A percentile compares a stretch with the other conserved stretches of the same genome.
Evolutionary conservation across 352 stramenopile species (phyloP).

Genomic region (Phytopythium mirpurense): DNA sequence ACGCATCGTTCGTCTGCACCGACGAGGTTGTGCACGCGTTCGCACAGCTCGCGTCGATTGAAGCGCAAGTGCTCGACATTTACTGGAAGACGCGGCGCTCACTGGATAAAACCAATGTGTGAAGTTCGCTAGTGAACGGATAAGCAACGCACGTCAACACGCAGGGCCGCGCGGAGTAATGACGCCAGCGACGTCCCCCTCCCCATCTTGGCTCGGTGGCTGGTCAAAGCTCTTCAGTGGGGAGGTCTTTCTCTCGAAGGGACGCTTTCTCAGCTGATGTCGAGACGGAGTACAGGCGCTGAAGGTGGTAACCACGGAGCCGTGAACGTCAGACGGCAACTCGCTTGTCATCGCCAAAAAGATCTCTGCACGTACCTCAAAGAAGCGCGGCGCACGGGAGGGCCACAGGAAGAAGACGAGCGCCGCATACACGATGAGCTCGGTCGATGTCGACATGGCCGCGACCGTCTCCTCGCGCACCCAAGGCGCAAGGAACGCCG

Average conservation of each 20-base stretch:
- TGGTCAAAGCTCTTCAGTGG: conserved; percentile 51
- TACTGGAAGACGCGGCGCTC: conserved; percentile 47
- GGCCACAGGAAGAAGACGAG: conserved; percentile 74
- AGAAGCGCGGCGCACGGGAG: conserved; percentile 61
- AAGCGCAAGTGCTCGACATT: conserved; percentile 40
- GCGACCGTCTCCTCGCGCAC: conserved; percentile 74
- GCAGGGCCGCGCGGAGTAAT: not conserved
- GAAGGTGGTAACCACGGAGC: no score
- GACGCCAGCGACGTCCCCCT: not conserved
- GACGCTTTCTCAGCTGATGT: conserved; percentile 64
- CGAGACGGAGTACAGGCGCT: conserved; percentile 70
- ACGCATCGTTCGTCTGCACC: conserved; percentile 23
- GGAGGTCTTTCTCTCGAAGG: conserved; percentile 51
- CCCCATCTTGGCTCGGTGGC: not conserved
- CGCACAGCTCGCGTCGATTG: conserved; percentile 27
- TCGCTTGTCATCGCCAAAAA: no score
- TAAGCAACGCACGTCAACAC: no score
- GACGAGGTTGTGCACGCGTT: conserved; percentile 46
- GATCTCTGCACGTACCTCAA: no score
- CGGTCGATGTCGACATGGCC: conserved; percentile 39
- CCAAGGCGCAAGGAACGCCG: conserved; percentile 72
- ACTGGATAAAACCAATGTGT: conserved; percentile 42
- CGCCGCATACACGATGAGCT: conserved; percentile 48
- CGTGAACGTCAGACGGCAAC: no score
- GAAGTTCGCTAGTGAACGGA: not conserved